Evolutionary conservation across 345 rosid species (phyloP), one percentile per base, ranked within the genome.

Genomic region (Salix exigua): DNA sequence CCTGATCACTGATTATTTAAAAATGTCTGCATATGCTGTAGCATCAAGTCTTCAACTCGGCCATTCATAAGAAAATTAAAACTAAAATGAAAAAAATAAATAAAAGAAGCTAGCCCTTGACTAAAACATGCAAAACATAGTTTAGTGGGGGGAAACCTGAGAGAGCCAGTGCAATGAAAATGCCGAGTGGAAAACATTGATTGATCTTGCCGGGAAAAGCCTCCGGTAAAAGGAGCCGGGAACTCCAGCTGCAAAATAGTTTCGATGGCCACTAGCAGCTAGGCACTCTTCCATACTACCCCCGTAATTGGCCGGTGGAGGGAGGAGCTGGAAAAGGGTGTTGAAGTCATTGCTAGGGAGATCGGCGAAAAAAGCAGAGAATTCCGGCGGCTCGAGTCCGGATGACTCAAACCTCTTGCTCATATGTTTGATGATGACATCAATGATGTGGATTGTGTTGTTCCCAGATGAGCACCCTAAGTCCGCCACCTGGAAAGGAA

Each of bases 151-250:
- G 46, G 25, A n/a, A 35, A 77, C 98, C 98, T 95, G 97, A 40
- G 99, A 95, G 69, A 95, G 94, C 99, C 99, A 95, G 51, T 95
- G 99, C 86, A 95, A 82, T 25, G 95, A 95, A 76, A 95, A 95
- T 13, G 97, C 94, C 1, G 99, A 95, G 83, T 95, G 96, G 75
- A 95, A 95, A 55, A 95, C 77, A 74, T 95, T 85, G 35, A 95
- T 82, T 3, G 97, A 89, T 84, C 90, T 87, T 4, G 89, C 86
- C 28, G 99, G 97, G n/a, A 95, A 95, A 12, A 95, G 94, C 40
- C 99, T 80, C 62, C 92, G 85, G 87, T 95, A 83, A 77, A 95
- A 95, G 0, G 99, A 91, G 13, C 99, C 99, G 0, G 99, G 94
- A 23, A 95, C 97, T 4, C 88, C 99, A 8, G 97, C 97, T 1